phyloP scores from a whole-genome alignment of 768 basidiomycete species.

The Neoboletus subvelutipes region DNA sequence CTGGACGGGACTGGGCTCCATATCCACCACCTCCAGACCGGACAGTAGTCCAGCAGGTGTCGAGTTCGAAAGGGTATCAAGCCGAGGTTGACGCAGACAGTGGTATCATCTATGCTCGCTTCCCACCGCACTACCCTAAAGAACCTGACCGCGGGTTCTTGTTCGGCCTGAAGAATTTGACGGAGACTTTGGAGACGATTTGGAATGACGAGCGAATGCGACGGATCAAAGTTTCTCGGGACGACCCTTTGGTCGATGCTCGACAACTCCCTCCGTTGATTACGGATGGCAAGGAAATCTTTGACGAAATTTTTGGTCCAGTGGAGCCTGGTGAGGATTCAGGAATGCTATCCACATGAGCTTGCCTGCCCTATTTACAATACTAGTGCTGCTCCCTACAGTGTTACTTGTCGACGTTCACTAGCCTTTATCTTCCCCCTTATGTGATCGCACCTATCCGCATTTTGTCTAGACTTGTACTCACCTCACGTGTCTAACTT shows the following conservation, averaged over 20 bases:
- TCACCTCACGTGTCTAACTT: conserved; percentile 2
- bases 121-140: conserved; percentile 88
- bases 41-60: conserved; percentile 43
- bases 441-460: neutral
- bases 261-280: conserved; percentile 63
- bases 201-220: conserved; percentile 84
- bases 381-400: neutral
- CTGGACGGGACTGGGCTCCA: conserved; percentile 86
- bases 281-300: conserved; percentile 76
- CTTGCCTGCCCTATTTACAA: neutral
- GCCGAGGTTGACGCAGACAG: conserved; percentile 80
- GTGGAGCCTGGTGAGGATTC: conserved; percentile 56
- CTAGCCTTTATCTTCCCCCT: neutral
- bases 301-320: conserved; percentile 65
- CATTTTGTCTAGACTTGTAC: conserved; percentile 13
- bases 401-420: neutral
- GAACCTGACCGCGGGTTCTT: conserved; percentile 94
- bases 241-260: conserved; percentile 47
- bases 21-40: conserved; percentile 49
- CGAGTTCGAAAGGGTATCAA: conserved; percentile 72
- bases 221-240: conserved; percentile 61
- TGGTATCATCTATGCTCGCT: conserved; percentile 85
- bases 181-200: conserved; percentile 73
- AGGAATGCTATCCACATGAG: conserved; percentile 74
- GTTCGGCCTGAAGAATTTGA: conserved; percentile 82